Base-by-base conservation (phyloP, 305 asterid species). In the Fraxinus ornus region DNA sequence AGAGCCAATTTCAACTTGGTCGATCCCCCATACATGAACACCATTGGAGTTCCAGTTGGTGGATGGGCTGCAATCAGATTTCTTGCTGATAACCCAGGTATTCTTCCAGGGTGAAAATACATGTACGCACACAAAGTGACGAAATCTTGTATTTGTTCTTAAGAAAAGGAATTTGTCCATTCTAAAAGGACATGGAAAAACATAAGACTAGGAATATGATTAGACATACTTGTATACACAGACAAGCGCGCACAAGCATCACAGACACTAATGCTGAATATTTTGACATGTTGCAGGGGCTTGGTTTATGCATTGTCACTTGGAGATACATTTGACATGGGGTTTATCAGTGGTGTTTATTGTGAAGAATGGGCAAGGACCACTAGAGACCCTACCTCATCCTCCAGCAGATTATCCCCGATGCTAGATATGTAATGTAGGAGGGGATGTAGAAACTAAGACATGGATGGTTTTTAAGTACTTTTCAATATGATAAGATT, bases 31-130 rank as follows among this genome's bases (percentile, higher is more conserved):
- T 88, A 93, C 66, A 88, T 90, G 95, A 93, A 93, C 91, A 91
- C 95, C 2, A 89, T 93, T 64, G 95, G 94, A 76, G 95, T 93
- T 77, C 97, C 97, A 4, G 92, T 84, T 37, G 95, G 95, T 75
- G 97, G 97, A 78, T 91, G 97, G 95, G 94, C 95, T 39, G 97
- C 95, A 2, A 86, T 93, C 39, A 83, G 93, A 83, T 93, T 93
- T 64, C 68, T 83, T 12, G 95, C 97, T 26, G 94, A 93, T 70
- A 93, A 93, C 85, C 95, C 97, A 91, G 94, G 94, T 92, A 88
- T 33, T 10, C n/a, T 28, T 78, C 52, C 17, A 73, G n/a, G 17
- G 19, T 44, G 70, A 5, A 75, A 33, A 76, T 41, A 7, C 12
- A 41, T 64, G 44, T 47, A 44, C 24, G 15, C 32, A 72, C 75